These are phyloP conservation scores for Trametes sp. DNA, from an alignment of 1,284 basidiomycete genomes.

Conservation along the genomic window DNA sequence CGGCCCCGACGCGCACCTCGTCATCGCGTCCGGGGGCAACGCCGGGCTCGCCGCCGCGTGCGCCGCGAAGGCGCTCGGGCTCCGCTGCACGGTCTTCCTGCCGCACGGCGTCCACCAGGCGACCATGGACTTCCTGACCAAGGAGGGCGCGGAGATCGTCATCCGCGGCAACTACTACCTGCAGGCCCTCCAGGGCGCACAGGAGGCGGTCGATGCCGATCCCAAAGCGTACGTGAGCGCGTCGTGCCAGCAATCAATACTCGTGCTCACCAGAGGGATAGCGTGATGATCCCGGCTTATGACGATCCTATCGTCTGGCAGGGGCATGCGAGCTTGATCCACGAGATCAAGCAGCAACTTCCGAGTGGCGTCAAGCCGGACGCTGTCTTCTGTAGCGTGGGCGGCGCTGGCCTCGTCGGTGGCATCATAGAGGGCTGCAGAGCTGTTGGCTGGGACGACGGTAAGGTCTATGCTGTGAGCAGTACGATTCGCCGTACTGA, in stretches of 20 bases:
- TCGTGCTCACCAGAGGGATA: slow-evolving; percentile 36
- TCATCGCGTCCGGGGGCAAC: slow-evolving; percentile 79
- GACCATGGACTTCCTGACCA: slow-evolving; percentile 57
- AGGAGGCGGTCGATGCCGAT: slow-evolving; percentile 52
- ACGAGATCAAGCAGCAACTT: slow-evolving; percentile 67
- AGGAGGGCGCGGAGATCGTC: slow-evolving; percentile 62
- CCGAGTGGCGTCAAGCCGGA: slow-evolving; percentile 55
- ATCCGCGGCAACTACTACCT: slow-evolving; percentile 63
- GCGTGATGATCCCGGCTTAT: slow-evolving; percentile 63
- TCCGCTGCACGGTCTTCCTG: slow-evolving; percentile 72
- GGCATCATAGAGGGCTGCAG: slow-evolving; percentile 73
- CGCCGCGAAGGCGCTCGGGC: slow-evolving; percentile 58
- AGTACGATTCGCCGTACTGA: too few relatives aligned
- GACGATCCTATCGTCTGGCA: slow-evolving; percentile 74
- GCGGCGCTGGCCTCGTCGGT: slow-evolving; percentile 74
- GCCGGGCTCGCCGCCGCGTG: slow-evolving; percentile 75
- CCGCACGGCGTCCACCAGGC: slow-evolving; percentile 58
- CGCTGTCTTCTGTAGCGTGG: slow-evolving; percentile 79
- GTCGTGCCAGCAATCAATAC: too few relatives aligned
- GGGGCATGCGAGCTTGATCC: slow-evolving; percentile 75
- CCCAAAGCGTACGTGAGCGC: slow-evolving; percentile 64
- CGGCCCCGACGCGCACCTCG: slow-evolving; percentile 61
- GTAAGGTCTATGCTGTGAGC: slow-evolving; percentile 42
- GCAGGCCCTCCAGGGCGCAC: slow-evolving; percentile 61
- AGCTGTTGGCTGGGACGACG: slow-evolving; percentile 67